These are phyloP conservation scores for Piper longum DNA, from an alignment of 164 flowering plant genomes.

Conservation along the genomic window DNA sequence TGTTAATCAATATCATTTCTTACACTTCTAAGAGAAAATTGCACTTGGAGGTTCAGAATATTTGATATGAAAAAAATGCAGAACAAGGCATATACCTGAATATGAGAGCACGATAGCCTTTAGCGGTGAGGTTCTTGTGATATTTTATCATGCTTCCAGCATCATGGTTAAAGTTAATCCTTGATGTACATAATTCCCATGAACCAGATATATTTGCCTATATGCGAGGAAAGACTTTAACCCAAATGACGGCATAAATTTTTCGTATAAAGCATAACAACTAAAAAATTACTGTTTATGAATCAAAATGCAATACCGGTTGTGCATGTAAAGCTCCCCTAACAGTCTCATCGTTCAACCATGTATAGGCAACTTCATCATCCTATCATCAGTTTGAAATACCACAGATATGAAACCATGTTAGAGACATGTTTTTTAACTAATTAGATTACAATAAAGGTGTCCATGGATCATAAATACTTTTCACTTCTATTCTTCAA, in stretches of 20 bases:
- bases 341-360: constrained; percentile 71
- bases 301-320: constrained; percentile 17
- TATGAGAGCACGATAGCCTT: constrained; percentile 71
- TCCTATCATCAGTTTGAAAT: constrained; percentile 23
- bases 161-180: constrained; percentile 39
- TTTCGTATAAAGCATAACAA: background rate
- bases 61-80: background rate
- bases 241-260: background rate
- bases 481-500: no score
- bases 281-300: background rate
- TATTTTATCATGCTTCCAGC: constrained; percentile 86
- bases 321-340: constrained; percentile 79
- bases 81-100: constrained; percentile 36
- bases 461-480: no score
- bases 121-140: constrained; percentile 69
- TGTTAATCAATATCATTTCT: no score
- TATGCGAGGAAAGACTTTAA: background rate
- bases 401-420: background rate
- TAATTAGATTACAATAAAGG: background rate
- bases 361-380: constrained; percentile 69
- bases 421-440: background rate
- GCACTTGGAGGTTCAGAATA: background rate
- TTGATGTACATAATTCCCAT: constrained; percentile 81
- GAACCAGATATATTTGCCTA: constrained; percentile 29
- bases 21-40: no score